phyloP scores from a whole-genome alignment of 78 protist genomes.

The Dictyostelium firmibasis region DNA sequence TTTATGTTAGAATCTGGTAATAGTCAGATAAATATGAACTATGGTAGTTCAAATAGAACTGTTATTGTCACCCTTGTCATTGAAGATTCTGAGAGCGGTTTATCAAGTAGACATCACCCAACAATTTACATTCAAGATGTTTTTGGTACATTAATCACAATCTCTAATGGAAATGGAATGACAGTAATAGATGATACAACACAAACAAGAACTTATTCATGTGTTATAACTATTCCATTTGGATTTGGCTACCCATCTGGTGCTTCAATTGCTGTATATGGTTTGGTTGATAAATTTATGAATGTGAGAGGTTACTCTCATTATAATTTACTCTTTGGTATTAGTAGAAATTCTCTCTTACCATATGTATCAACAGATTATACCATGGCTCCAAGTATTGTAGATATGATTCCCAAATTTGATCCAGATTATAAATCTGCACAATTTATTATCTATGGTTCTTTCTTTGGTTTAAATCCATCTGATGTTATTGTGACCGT shows the following conservation, averaged over 20 bases:
- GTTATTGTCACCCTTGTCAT: neutral
- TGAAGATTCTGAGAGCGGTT: neutral
- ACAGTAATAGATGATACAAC: neutral
- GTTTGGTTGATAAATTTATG: neutral
- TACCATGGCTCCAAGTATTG: neutral
- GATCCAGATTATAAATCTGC: neutral
- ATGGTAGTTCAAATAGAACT: neutral
- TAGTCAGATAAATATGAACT: neutral
- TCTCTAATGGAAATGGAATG: neutral
- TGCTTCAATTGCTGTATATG: neutral
- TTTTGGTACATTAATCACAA: neutral
- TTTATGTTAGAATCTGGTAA: neutral
- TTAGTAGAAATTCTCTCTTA: neutral
- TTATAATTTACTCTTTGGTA: neutral
- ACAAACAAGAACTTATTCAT: neutral
- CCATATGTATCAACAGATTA: neutral
- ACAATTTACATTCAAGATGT: neutral
- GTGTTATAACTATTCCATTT: neutral
- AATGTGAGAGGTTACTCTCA: neutral
- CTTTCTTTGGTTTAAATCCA: neutral
- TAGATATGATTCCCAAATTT: neutral
- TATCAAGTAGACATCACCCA: slow-evolving; percentile 4
- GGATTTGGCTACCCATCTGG: neutral
- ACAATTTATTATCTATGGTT: neutral
- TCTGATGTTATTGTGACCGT: neutral